Base-by-base conservation (phyloP, 805 yeast species). In the Lipomyces yamadae region DNA sequence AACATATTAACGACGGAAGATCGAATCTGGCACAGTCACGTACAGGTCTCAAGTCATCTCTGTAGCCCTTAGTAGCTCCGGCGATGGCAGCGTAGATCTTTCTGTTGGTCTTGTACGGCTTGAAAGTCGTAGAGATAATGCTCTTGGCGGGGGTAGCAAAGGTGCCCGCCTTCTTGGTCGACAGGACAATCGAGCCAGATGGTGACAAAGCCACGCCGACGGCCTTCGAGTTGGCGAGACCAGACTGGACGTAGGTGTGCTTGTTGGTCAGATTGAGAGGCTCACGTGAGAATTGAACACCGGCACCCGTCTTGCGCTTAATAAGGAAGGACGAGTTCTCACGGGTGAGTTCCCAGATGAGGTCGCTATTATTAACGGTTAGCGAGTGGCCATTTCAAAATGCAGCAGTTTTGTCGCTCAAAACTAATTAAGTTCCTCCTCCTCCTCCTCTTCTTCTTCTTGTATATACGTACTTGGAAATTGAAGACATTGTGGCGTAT, bases 331-430 rank as follows among this genome's bases (percentile, higher is more conserved):
- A 74, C 65, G 81, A 78, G 80, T 83, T 78, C 72, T 77, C 74
- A 73, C 83, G 82, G 79, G 84, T 78, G 63, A 83, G 74, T 73
- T 81, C 83, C 86, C 86, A 83, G 80, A 83, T 76, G 67, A 83
- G 80, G 73, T 83, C 86, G 81, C 71, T 68, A 29, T 39, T 35
- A 29, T 39, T 35, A 8, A 6, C 24, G 55, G n/a, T 58, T 37
- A 29, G 48, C 13, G n/a, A 24, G 24, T 24, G 24, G 24, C 24
- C 24, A 24, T 24, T 24, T 24, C 24, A 1, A 24, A 24, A 24
- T 24, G 24, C 24, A 24, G 24, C 1, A 24, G 24, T 24, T 24
- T 24, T 24, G 24, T 24, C 24, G 24, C 24, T 1, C 24, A 24
- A 24, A 24, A 24, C 24, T 24, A 24, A 24, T 58, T n/a, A 30